Conservation (phyloP, 2,329 filamentous ascomycete species). For the Diaporthe sp. region DNA sequence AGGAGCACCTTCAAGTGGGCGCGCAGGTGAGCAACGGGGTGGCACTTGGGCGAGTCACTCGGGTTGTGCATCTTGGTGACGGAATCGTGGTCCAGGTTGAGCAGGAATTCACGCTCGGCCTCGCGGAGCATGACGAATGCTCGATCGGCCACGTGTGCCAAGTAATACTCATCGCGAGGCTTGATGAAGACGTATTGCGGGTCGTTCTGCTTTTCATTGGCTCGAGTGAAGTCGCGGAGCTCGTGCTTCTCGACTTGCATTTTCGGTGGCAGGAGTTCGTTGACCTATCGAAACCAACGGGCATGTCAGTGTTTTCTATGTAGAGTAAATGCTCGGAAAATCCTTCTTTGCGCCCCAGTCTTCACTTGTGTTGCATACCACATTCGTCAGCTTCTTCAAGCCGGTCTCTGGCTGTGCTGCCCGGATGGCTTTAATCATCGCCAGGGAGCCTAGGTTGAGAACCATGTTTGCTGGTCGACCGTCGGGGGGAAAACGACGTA, state of each 20-base stretch:
- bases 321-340: neutral
- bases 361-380: neutral
- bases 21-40: neutral
- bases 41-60: neutral
- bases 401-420: neutral
- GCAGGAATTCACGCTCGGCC: neutral
- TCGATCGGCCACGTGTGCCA: neutral
- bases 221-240: neutral
- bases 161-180: neutral
- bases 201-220: neutral
- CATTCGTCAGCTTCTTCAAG: constrained; percentile 1
- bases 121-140: neutral
- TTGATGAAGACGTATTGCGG: neutral
- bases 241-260: neutral
- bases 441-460: neutral
- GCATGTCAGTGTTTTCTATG: neutral
- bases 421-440: constrained; percentile 1
- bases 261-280: constrained; percentile 9
- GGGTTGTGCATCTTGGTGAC: neutral
- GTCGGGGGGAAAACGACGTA: neutral
- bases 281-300: neutral
- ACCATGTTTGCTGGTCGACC: neutral
- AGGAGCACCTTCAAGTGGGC: neutral
- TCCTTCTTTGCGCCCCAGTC: too few relatives aligned
- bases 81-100: neutral